Evolutionary conservation across 2,329 filamentous ascomycete species (phyloP), one percentile per base, ranked within the genome.

Genomic region (Exophiala sideris): DNA sequence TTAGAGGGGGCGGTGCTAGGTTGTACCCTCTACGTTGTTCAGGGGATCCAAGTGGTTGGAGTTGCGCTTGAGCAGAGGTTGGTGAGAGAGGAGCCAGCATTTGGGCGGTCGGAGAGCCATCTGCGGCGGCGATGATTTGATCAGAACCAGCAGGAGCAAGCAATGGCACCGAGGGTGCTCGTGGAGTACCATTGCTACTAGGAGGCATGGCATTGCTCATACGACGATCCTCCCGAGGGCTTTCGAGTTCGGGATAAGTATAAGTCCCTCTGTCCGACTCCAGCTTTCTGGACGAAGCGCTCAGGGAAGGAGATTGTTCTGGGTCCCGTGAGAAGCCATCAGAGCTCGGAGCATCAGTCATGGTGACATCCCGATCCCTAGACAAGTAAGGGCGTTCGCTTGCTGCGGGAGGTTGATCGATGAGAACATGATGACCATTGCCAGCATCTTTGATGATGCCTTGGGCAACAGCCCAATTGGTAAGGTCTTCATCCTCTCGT

Each of bases 401-500:
- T 16, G 59, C 45, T n/a, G 39, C 56, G 12, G 59, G 56, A 10
- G 62, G 62, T 32, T 64, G 62, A 36, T 64, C 62, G 11, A 60
- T 46, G 16, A 64, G 60, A 11, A 62, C 55, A 49, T 64, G 60
- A 18, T 53, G 60, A 24, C 62, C 62, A 46, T 57, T 62, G 16
- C 58, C 56, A 11, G 47, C 57, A 29, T 61, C 62, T 50, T 62
- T 64, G 58, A 64, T 59, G 40, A 64, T 61, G 45, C 70, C 69
- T 54, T 75, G 67, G 3, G 63, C 50, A 14, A 71, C 45, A 18
- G 72, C 71, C 74, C 74, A 76, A 5, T 70, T 66, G 33, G 67
- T 66, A 38, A 76, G 59, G 9, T 65, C 70, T 66, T 73, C 47
- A 70, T 76, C 69, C 70, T 79, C 66, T 20, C 62, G 48, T 53